phyloP scores from a whole-genome alignment of 1,284 basidiomycete genomes.

The Rhodotorula sp. region DNA sequence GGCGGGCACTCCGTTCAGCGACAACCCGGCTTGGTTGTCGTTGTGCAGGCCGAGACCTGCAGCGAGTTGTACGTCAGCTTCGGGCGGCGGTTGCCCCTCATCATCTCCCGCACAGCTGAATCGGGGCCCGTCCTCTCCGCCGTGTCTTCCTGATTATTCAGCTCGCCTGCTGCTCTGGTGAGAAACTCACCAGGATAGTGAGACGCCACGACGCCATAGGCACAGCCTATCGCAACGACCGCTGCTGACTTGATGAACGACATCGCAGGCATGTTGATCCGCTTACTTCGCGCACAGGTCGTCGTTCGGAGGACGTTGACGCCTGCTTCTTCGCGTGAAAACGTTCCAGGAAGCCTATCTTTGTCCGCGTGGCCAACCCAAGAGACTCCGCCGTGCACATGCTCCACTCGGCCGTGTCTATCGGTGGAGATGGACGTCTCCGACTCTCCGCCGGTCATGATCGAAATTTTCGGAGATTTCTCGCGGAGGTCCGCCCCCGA shows the following conservation, averaged over 20 bases:
- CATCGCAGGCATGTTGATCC: background rate
- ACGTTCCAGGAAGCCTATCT: background rate
- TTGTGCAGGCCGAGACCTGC: slow-evolving; percentile 30
- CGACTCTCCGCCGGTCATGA: no score
- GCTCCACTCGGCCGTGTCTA: background rate
- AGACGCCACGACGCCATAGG: background rate
- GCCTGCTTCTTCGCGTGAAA: no score
- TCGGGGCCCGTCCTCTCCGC: background rate
- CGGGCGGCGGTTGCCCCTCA: background rate
- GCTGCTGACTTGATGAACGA: background rate
- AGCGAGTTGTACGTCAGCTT: background rate
- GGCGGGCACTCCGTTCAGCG: slow-evolving; percentile 16
- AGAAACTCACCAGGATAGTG: slow-evolving; percentile 23
- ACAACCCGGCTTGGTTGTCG: slow-evolving; percentile 36
- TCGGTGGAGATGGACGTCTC: no score
- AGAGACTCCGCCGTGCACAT: background rate
- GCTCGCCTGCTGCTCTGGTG: background rate
- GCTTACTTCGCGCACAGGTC: background rate
- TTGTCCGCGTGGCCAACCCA: background rate
- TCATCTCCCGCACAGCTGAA: background rate
- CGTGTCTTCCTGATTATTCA: background rate
- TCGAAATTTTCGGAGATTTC: no score
- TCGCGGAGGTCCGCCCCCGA: background rate
- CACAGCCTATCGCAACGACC: background rate
- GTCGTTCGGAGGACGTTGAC: no score